A percentile compares a stretch with the other conserved stretches of the same genome.
phyloP scores from a whole-genome alignment of 495 filamentous ascomycete species.

The Aspergillus nidulans region DNA sequence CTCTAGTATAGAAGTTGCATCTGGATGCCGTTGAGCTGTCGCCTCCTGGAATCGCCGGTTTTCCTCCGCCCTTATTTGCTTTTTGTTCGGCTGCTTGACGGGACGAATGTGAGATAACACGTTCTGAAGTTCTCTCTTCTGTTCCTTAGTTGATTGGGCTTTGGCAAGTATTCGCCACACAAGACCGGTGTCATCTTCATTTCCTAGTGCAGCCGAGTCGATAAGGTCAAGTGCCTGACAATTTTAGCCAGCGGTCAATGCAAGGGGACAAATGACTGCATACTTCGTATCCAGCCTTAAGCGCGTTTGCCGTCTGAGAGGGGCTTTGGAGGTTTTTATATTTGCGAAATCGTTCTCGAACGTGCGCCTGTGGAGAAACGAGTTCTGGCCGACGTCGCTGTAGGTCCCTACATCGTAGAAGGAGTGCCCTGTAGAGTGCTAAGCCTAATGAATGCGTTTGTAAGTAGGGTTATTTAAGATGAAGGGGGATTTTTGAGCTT shows the following conservation, averaged over 20 bases:
- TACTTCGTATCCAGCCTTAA: conserved; percentile 66
- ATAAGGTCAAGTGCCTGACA: conserved; percentile 36
- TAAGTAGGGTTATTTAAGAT: not conserved
- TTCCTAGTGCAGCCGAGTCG: conserved; percentile 34
- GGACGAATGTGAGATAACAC: conserved; percentile 6
- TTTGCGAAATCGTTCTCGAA: conserved; percentile 55
- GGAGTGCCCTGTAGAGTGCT: conserved; percentile 68
- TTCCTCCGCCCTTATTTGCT: conserved; percentile 24
- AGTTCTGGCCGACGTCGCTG: conserved; percentile 39
- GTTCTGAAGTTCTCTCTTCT: conserved; percentile 20
- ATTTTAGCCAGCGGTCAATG: conserved; percentile 17
- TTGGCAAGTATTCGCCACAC: conserved; percentile 25
- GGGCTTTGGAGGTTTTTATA: conserved; percentile 52
- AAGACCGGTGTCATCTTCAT: conserved; percentile 16
- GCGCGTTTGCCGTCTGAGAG: conserved; percentile 47
- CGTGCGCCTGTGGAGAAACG: conserved; percentile 33
- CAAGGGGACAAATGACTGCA: conserved; percentile 3
- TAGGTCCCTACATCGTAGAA: conserved; percentile 53
- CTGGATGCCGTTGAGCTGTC: conserved; percentile 32
- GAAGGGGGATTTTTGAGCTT: conserved; percentile 18
- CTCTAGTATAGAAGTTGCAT: conserved; percentile 37
- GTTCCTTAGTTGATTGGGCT: conserved; percentile 14
- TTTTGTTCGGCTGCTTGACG: conserved; percentile 21
- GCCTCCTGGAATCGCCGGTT: conserved; percentile 21
- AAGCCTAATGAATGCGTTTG: conserved; percentile 46